Percentiles rank a stretch among this genome's conserved stretches.
Conservation (phyloP, 1,284 basidiomycete species). For the Malassezia caprae region DNA sequence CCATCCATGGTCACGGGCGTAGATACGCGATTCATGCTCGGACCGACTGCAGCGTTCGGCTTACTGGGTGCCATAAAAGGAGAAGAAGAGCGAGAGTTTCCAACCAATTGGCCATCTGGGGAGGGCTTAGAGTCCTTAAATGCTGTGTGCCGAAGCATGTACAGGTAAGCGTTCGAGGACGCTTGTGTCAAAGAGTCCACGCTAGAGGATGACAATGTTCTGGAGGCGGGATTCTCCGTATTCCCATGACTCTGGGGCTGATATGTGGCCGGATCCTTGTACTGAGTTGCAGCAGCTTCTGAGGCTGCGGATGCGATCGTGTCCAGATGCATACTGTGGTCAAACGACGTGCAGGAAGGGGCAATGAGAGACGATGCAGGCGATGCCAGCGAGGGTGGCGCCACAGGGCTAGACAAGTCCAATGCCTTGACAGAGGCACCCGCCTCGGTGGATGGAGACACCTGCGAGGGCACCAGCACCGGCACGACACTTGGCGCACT, state of each 20-base stretch:
- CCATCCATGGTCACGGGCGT: neutral
- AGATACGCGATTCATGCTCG: neutral
- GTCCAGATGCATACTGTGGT: constrained; percentile 9
- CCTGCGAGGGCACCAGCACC: neutral
- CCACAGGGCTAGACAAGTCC: neutral
- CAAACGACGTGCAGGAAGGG: neutral
- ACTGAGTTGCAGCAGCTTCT: constrained; percentile 11
- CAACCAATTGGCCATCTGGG: neutral
- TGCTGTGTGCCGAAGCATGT: neutral
- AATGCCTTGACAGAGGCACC: neutral
- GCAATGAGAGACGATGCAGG: neutral
- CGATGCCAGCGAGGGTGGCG: neutral
- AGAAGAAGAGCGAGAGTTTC: neutral
- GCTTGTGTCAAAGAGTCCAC: neutral
- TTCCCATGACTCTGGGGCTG: neutral
- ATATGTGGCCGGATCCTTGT: neutral
- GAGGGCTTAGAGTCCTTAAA: neutral
- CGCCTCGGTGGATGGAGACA: neutral
- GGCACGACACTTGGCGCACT: neutral
- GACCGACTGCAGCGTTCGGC: neutral
- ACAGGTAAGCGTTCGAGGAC: neutral
- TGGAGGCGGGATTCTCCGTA: neutral
- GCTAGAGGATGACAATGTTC: neutral
- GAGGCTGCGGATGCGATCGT: constrained; percentile 12
- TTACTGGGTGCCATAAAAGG: neutral